A percentile compares a stretch with the other conserved stretches of the same genome.
Conservation (phyloP, 805 yeast genomes). For the Starmerella khaoyaiensis region DNA sequence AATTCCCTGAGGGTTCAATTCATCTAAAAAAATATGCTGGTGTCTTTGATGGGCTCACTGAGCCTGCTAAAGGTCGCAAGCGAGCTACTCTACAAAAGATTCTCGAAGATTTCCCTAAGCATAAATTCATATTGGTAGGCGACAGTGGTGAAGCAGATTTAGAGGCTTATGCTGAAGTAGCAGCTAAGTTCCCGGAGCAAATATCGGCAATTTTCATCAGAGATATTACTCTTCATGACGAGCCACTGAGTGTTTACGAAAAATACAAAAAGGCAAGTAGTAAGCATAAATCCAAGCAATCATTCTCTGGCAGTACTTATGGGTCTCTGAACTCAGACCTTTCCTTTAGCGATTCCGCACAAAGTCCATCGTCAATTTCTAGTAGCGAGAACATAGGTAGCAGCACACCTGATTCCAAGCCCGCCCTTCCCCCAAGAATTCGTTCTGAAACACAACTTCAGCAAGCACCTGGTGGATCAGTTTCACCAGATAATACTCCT, state of each 20-base stretch:
- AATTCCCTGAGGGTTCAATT: slow-evolving; percentile 67
- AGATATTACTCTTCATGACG: slow-evolving; percentile 38
- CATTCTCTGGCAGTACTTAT: background rate
- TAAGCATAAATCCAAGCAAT: background rate
- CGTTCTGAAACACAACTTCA: too few species aligned
- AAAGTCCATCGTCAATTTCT: too few species aligned
- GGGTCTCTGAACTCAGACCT: too few species aligned
- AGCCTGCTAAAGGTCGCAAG: slow-evolving; percentile 77
- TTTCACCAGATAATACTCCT: slow-evolving; percentile 16
- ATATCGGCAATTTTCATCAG: slow-evolving; percentile 68
- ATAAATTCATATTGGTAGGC: slow-evolving; percentile 75
- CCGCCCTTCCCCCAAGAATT: too few species aligned
- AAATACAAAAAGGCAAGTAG: background rate
- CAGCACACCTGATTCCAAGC: too few species aligned
- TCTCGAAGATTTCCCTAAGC: slow-evolving; percentile 57
- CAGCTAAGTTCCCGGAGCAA: slow-evolving; percentile 46
- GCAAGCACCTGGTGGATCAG: too few species aligned
- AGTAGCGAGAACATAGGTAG: too few species aligned
- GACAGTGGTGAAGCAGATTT: slow-evolving; percentile 93
- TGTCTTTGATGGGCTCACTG: slow-evolving; percentile 65
- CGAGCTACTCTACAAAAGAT: slow-evolving; percentile 49
- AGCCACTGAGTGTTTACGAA: slow-evolving; percentile 7
- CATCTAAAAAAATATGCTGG: slow-evolving; percentile 83
- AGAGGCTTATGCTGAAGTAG: slow-evolving; percentile 73
- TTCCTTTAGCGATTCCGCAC: too few species aligned